Evolutionary conservation across 75 land plant species (phyloP).

Genomic region (Isoetes taiwanensis): DNA sequence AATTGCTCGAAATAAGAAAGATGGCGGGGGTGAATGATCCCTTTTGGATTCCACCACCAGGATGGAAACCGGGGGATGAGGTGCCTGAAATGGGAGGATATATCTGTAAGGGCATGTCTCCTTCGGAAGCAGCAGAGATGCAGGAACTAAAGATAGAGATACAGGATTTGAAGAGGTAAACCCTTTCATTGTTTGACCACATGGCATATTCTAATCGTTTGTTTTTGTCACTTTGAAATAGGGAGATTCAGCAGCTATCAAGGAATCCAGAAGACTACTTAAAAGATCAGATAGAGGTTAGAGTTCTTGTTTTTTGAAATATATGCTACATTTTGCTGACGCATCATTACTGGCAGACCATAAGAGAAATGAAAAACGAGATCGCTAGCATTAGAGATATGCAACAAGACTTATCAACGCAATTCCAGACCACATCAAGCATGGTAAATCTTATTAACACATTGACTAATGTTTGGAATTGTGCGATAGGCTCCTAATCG

Average conservation of each 20-base stretch:
- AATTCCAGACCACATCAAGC: no score
- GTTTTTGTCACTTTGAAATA: not conserved
- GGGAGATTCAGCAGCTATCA: not conserved
- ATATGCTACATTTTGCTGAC: not conserved
- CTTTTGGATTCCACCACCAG: constrained; percentile 79
- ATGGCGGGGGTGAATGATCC: constrained; percentile 72
- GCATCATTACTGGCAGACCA: not conserved
- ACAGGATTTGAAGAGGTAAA: constrained; percentile 13
- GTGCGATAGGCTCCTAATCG: no score
- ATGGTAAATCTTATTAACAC: no score
- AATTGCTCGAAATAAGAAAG: constrained; percentile 43
- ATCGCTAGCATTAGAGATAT: no score
- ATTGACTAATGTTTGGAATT: no score
- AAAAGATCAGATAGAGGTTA: not conserved
- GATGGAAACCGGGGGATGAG: constrained; percentile 76
- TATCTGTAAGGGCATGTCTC: constrained; percentile 8
- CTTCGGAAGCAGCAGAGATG: constrained; percentile 23
- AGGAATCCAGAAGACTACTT: not conserved
- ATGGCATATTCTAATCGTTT: no score
- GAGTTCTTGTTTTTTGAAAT: not conserved
- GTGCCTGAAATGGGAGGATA: constrained; percentile 6
- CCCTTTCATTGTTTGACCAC: not conserved
- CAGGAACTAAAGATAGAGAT: constrained; percentile 10
- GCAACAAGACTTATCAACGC: no score
- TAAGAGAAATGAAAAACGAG: constrained; percentile 4